phyloP scores from a whole-genome alignment of 305 asterid genomes.

The Fraxinus angustifolia region DNA sequence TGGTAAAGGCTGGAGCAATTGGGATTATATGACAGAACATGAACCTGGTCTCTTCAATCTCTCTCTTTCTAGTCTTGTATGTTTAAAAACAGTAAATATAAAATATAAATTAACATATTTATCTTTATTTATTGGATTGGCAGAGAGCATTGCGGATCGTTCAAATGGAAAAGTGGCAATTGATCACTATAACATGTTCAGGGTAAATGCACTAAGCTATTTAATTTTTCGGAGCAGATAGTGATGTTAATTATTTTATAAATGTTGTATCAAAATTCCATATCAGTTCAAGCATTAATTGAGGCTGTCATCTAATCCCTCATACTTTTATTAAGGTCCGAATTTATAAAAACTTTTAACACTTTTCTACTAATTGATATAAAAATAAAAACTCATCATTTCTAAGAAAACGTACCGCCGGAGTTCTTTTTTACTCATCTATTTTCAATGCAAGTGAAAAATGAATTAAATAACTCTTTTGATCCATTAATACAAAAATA shows the following conservation, averaged over 20 bases:
- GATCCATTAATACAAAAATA: neutral
- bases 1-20: conserved; percentile 18
- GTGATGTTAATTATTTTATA: neutral
- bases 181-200: conserved; percentile 8
- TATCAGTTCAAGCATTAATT: neutral
- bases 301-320: neutral
- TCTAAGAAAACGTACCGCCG: too few species aligned
- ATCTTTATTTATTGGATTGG: neutral
- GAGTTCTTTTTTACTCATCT: too few species aligned
- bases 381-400: neutral
- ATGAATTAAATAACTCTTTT: too few species aligned
- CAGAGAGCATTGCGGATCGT: conserved; percentile 1
- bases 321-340: neutral
- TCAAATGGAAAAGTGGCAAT: conserved; percentile 17
- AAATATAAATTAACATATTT: neutral
- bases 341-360: too few species aligned
- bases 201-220: conserved; percentile 4
- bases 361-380: neutral
- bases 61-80: neutral
- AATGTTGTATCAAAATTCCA: neutral
- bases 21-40: conserved; percentile 17
- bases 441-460: too few species aligned
- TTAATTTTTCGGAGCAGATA: neutral
- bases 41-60: conserved; percentile 8
- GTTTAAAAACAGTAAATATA: neutral